Evolutionary conservation across 2,329 filamentous ascomycete species (phyloP), one percentile per base, ranked within the genome.

Genomic region (Colletotrichum sansevieriae): DNA sequence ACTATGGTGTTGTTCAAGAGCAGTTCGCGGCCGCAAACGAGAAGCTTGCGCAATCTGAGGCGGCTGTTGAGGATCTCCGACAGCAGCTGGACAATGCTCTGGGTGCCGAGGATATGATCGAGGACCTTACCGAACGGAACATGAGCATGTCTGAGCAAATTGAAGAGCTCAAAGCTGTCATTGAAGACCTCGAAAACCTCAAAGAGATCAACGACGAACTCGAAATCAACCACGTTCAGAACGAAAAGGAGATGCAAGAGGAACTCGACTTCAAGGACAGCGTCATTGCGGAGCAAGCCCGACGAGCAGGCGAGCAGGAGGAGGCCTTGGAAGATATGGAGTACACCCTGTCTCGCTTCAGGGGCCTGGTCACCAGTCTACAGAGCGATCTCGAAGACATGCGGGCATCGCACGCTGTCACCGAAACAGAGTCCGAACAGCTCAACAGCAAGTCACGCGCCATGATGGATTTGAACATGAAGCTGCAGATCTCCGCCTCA

Each of bases 391-490:
- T 98, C 72, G 93, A 97, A 74, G 95, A 98, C 75, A 95, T 98
- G 87, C 90, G 93, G 68, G 93, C 95, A 12, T 97, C 94, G 4
- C 93, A 97, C 75, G 93, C 95, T 51, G 92, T 98, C 73, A 97
- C 94, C 1, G 96, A 98, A 78, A 91, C 91, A 15, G 95, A 98
- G 78, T 94, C 95, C 1, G 94, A 95, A 77, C 94, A 98, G 78
- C 88, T 98, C 63, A 95, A 91, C 72, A 92, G 89, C 74, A 92
- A 94, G 71, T 97, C 95, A 51, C 90, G 94, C 71, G 94, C 95
- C 62, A 97, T 99, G 91, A 92, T 97, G 88, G 95, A 99, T 75
- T 87, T 99, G 52, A 98, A 98, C 79, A 88, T 95, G 87, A 97
- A 97, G 81, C 87, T 99, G 49, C 95, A 97, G 76, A 88, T 92